These are phyloP conservation scores for Ascochyta viciae-villosae DNA, from an alignment of 2,329 filamentous ascomycete species.

Conservation along the genomic window DNA sequence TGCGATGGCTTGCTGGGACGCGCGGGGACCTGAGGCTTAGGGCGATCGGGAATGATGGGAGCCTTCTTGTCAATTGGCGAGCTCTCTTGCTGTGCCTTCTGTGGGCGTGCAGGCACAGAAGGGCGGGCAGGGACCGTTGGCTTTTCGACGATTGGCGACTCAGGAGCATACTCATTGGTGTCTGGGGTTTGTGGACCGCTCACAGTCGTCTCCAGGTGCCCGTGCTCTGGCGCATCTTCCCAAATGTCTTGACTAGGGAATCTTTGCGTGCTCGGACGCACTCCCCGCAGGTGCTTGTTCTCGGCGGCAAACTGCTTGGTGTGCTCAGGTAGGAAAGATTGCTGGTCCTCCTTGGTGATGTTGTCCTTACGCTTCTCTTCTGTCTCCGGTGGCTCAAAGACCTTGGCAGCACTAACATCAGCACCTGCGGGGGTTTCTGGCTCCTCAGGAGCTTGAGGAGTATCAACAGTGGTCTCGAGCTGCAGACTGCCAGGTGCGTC, in stretches of 20 bases:
- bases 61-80: conserved; percentile 61
- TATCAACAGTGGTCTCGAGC: conserved; percentile 79
- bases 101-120: conserved; percentile 44
- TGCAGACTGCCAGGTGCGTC: conserved; percentile 88
- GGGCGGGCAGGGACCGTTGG: conserved; percentile 40
- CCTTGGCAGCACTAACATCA: conserved; percentile 41
- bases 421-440: conserved; percentile 49
- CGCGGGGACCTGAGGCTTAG: conserved; percentile 69
- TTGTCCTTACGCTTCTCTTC: conserved; percentile 58
- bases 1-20: conserved; percentile 62
- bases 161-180: conserved; percentile 49
- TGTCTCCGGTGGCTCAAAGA: conserved; percentile 57
- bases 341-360: conserved; percentile 51
- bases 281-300: conserved; percentile 63
- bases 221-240: conserved; percentile 90
- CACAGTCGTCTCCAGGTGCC: conserved; percentile 79
- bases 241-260: conserved; percentile 94
- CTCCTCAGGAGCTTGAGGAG: conserved; percentile 70
- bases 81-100: conserved; percentile 38
- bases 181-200: conserved; percentile 59
- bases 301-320: conserved; percentile 62
- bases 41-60: conserved; percentile 63
- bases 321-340: conserved; percentile 54
- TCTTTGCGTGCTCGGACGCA: conserved; percentile 65
- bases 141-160: conserved; percentile 41